Evolutionary conservation across 352 stramenopile genomes (phyloP).

Genomic region (Thalassiosira hispida): DNA sequence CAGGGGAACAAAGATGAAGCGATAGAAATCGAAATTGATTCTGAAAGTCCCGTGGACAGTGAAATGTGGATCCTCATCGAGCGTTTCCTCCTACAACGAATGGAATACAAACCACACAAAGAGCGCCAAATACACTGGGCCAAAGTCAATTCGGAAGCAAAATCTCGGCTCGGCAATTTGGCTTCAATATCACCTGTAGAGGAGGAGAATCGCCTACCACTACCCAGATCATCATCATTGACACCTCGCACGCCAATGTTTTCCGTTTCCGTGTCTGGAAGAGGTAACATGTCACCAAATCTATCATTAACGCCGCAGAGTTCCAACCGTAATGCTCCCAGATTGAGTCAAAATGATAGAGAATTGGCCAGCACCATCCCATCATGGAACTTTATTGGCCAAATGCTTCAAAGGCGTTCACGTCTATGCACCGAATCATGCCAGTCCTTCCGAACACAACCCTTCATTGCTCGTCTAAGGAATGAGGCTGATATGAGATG

Average conservation of each 20-base stretch:
- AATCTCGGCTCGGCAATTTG: conserved; percentile 24
- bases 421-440: conserved; percentile 30
- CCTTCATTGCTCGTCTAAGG: conserved; percentile 16
- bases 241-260: conserved; percentile 29
- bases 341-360: not conserved
- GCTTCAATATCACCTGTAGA: conserved; percentile 12
- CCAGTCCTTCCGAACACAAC: conserved; percentile 27
- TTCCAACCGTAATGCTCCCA: conserved; percentile 6
- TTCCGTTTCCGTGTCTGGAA: conserved; percentile 1
- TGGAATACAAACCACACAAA: conserved; percentile 18
- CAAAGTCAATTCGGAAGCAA: conserved; percentile 26
- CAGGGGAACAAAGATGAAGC: not conserved
- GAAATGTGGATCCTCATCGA: conserved; percentile 28
- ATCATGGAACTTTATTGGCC: conserved; percentile 38
- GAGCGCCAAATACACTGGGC: conserved; percentile 23
- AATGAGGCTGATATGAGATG: conserved; percentile 27
- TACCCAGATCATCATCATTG: conserved; percentile 7
- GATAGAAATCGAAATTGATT: not conserved
- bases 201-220: conserved; percentile 6
- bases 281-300: conserved; percentile 7
- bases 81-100: conserved; percentile 15
- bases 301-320: conserved; percentile 34
- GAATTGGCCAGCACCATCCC: conserved; percentile 10
- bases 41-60: conserved; percentile 14
- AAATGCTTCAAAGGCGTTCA: conserved; percentile 18